Percentiles rank a stretch among this genome's conserved stretches.
phyloP scores from a whole-genome alignment of 305 asterid species.

The Solanum aculeatissimum region DNA sequence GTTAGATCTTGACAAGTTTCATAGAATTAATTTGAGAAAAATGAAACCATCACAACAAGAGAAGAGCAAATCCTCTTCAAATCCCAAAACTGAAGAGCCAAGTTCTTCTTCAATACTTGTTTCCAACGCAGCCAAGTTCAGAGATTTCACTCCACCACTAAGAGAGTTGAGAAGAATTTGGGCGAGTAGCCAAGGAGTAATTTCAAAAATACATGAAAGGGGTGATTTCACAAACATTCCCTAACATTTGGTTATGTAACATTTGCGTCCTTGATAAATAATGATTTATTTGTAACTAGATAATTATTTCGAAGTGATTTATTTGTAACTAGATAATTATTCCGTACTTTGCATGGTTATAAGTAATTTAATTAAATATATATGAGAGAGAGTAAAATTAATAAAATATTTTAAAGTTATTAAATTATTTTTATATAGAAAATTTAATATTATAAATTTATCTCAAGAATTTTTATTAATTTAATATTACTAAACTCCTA shows the following conservation, averaged over 20 bases:
- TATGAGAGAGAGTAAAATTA: too few relatives aligned
- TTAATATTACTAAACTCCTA: too few relatives aligned
- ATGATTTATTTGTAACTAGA: too few relatives aligned
- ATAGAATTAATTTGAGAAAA: background rate
- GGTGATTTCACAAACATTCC: background rate
- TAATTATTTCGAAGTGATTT: too few relatives aligned
- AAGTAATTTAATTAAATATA: too few relatives aligned
- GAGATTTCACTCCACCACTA: background rate
- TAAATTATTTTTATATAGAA: too few relatives aligned
- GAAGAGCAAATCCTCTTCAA: background rate
- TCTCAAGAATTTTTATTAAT: too few relatives aligned
- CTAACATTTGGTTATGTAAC: background rate
- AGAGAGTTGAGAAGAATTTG: background rate
- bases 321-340: too few relatives aligned
- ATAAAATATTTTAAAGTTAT: too few relatives aligned
- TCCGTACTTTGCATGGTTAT: too few relatives aligned
- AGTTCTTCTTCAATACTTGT: background rate
- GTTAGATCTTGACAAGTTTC: background rate
- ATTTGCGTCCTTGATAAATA: too few relatives aligned
- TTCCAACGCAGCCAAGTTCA: background rate
- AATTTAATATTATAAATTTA: too few relatives aligned
- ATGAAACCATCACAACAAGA: background rate
- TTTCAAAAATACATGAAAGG: background rate
- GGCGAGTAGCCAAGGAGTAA: background rate
- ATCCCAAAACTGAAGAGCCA: background rate